Evolutionary conservation across 257 asterid species (phyloP).

Genomic region (Linderniella brevidens): DNA sequence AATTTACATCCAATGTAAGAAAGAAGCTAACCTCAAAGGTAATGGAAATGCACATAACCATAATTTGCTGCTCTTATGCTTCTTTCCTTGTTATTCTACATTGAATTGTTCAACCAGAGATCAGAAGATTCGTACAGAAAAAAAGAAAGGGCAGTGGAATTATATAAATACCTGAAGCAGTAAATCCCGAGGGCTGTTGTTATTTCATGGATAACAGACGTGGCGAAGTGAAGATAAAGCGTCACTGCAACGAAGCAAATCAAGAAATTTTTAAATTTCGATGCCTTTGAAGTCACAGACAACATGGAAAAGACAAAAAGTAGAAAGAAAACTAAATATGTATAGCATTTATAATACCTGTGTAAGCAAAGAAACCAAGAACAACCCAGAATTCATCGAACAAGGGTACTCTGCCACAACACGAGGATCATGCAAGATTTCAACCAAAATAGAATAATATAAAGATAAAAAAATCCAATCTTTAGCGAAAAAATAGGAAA

Average conservation of each 20-base stretch:
- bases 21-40: no score
- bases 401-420: conserved; percentile 62
- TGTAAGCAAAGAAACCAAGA: conserved; percentile 57
- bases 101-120: conserved; percentile 8
- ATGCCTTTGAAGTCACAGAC: neutral
- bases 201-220: conserved; percentile 82
- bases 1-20: no score
- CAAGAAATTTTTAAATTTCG: neutral
- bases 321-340: neutral
- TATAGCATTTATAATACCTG: conserved; percentile 40
- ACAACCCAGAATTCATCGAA: conserved; percentile 83
- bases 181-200: conserved; percentile 81
- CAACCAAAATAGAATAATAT: conserved; percentile 3
- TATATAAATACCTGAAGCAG: conserved; percentile 91
- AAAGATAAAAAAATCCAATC: conserved; percentile 2
- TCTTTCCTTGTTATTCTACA: conserved; percentile 90
- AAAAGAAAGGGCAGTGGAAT: neutral
- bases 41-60: no score
- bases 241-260: conserved; percentile 24
- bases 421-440: conserved; percentile 9
- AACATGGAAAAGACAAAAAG: neutral
- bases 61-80: conserved; percentile 35
- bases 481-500: conserved; percentile 7
- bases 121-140: neutral
- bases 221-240: conserved; percentile 75